Evolutionary conservation across 169 alveolate genomes (phyloP).

Genomic region (Theileria luwenshuni): DNA sequence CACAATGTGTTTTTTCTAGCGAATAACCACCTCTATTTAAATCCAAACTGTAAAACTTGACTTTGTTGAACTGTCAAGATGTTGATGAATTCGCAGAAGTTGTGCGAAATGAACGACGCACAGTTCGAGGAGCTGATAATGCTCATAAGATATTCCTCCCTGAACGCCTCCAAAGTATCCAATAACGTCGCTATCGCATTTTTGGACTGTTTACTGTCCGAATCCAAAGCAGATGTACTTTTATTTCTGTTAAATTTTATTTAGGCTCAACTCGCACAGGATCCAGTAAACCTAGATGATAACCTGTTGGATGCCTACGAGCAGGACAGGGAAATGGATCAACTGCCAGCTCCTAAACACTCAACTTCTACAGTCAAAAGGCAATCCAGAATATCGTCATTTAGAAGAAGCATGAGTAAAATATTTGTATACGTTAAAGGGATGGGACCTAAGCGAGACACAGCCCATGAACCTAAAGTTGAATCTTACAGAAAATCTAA

Average conservation of each 20-base stretch:
- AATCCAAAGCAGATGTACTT: constrained; percentile 18
- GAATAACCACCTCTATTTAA: no score
- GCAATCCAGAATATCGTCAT: constrained; percentile 12
- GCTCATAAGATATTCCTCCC: constrained; percentile 47
- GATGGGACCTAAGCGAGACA: neutral
- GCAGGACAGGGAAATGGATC: neutral
- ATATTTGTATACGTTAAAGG: neutral
- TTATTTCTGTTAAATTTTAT: neutral
- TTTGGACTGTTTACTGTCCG: constrained; percentile 44
- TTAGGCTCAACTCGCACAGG: neutral
- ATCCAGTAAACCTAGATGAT: constrained; percentile 12
- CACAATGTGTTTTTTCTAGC: no score
- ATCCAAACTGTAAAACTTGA: no score
- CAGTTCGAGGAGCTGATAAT: constrained; percentile 63
- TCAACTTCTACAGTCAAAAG: constrained; percentile 5
- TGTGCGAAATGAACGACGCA: constrained; percentile 15
- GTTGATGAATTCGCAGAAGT: constrained; percentile 20
- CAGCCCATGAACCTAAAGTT: neutral
- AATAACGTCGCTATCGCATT: constrained; percentile 63
- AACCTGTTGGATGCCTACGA: constrained; percentile 6
- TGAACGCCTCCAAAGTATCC: constrained; percentile 62
- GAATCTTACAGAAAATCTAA: constrained; percentile 11
- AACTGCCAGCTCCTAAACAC: neutral
- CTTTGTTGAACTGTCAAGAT: no score
- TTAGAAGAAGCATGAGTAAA: neutral